Evolutionary conservation across 1,139 yeast genomes (phyloP), one percentile per base, ranked within the genome.

Genomic region (Kurtzmaniella quercitrusa): DNA sequence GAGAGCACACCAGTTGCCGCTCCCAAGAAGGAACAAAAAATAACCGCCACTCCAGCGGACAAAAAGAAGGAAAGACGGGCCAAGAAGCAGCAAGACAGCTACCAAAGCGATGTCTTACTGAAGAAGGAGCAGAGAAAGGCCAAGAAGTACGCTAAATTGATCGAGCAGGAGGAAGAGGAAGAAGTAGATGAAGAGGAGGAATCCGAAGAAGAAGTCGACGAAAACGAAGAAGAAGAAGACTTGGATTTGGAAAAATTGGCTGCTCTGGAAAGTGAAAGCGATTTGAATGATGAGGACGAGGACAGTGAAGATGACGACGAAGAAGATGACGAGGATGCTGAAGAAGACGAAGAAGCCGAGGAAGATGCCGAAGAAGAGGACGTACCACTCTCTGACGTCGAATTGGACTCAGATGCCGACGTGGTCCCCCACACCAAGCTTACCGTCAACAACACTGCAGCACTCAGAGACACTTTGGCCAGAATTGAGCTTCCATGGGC

Each of bases 341-440:
- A 66, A 0, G 76, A 69, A 3, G 76, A 67, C 0, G 74, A 65
- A 0, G 78, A 63, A 6, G 77, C 66, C 24, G 70, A 63, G n/a
- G 71, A 51, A n/a, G 70, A 63, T 23, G 68, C 55, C 38, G 73
- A 63, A 19, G 81, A 75, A 48, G 86, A 83, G 55, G 93, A 85
- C 51, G 72, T 85, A 38, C 84, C 91, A 38, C 73, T 84, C 45
- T 84, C 91, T 1, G 93, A 85, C 46, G 94, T 82, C 36, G 95
- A 86, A 57, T 66, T 83, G 39, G 95, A 85, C 56, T 85, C 87
- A 3, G 95, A 88, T 57, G 94, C 94, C 14, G 96, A 89, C 59
- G 77, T 86, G 34, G 86, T 91, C 25, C 97, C 98, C 42, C 82
- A 85, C 66, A 90, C 94, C 48, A 90, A 90, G 63, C 76, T 89